Percentiles rank a stretch among this genome's conserved stretches.
phyloP scores from a whole-genome alignment of 352 stramenopile species.

The Phytophthora ramorum region DNA sequence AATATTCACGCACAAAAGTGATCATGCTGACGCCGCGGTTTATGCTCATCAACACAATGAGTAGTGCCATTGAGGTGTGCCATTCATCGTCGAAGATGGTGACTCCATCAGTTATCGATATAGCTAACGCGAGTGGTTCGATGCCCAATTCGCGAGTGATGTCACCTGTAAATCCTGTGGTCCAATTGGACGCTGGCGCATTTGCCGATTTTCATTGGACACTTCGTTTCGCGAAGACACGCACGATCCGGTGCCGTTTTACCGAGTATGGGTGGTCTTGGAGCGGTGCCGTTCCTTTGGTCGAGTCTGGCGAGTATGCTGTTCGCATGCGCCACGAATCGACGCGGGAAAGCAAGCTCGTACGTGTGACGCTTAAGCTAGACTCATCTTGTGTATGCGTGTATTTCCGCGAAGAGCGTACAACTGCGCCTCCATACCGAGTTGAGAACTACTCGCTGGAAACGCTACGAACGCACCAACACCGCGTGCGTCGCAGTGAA shows the following conservation, averaged over 20 bases:
- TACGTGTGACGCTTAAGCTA: slow-evolving; percentile 82
- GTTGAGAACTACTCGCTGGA: slow-evolving; percentile 92
- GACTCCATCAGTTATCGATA: slow-evolving; percentile 51
- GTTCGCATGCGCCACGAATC: slow-evolving; percentile 87
- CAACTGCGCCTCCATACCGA: slow-evolving; percentile 81
- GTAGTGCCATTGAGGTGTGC: slow-evolving; percentile 72
- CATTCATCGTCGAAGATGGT: slow-evolving; percentile 78
- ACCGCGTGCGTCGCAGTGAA: slow-evolving; percentile 81
- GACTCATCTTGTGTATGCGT: slow-evolving; percentile 82
- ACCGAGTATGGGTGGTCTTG: slow-evolving; percentile 81
- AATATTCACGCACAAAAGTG: slow-evolving; percentile 88
- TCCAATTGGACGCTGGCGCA: slow-evolving; percentile 71
- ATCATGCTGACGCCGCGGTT: slow-evolving; percentile 89
- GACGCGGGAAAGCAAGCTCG: slow-evolving; percentile 77
- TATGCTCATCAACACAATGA: slow-evolving; percentile 86
- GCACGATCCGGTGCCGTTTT: slow-evolving; percentile 82
- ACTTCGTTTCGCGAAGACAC: slow-evolving; percentile 67
- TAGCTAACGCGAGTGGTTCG: slow-evolving; percentile 41
- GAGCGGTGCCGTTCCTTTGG: slow-evolving; percentile 82
- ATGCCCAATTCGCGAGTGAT: slow-evolving; percentile 60
- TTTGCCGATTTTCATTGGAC: slow-evolving; percentile 90
- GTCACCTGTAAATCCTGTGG: slow-evolving; percentile 70
- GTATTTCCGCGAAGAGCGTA: slow-evolving; percentile 82
- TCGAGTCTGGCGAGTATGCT: slow-evolving; percentile 81
- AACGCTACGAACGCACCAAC: slow-evolving; percentile 87